Conservation (phyloP, 768 basidiomycete genomes). For the Auricularia cornea region DNA sequence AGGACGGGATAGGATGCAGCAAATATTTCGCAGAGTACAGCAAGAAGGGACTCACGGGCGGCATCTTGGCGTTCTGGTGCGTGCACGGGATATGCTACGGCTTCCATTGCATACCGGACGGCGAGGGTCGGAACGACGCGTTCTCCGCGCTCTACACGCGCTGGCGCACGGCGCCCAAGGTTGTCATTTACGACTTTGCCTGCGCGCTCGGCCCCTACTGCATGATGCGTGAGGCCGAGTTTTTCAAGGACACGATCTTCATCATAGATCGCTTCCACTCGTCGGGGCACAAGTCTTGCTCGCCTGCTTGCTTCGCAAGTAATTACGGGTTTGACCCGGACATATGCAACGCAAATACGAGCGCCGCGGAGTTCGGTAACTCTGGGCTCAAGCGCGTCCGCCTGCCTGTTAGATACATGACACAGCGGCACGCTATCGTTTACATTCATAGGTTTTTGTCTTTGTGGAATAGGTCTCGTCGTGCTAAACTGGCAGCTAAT, state of each 20-base stretch:
- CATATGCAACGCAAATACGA: conserved; percentile 23
- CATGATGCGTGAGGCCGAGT: too few species aligned
- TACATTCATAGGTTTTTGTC: conserved; percentile 18
- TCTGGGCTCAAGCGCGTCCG: conserved; percentile 18
- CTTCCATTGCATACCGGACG: conserved; percentile 19
- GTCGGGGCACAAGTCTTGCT: conserved; percentile 26
- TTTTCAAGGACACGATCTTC: too few species aligned
- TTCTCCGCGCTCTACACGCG: conserved; percentile 31
- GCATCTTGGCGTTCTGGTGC: too few species aligned
- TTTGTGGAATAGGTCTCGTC: background rate
- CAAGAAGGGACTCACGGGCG: too few species aligned
- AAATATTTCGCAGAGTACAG: too few species aligned
- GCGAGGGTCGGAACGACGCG: conserved; percentile 31
- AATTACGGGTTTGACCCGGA: conserved; percentile 21
- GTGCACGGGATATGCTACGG: background rate
- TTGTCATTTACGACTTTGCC: too few species aligned
- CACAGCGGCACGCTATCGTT: conserved; percentile 18
- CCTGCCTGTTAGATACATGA: conserved; percentile 25
- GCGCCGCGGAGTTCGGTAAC: too few species aligned
- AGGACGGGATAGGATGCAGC: too few species aligned
- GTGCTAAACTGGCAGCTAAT: too few species aligned
- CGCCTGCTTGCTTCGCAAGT: conserved; percentile 21
- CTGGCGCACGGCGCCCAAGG: conserved; percentile 21
- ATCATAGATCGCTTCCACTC: too few species aligned
- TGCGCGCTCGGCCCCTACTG: too few species aligned